Conservation (phyloP, 164 flowering plant species). For the Umbilicus rupestris region DNA sequence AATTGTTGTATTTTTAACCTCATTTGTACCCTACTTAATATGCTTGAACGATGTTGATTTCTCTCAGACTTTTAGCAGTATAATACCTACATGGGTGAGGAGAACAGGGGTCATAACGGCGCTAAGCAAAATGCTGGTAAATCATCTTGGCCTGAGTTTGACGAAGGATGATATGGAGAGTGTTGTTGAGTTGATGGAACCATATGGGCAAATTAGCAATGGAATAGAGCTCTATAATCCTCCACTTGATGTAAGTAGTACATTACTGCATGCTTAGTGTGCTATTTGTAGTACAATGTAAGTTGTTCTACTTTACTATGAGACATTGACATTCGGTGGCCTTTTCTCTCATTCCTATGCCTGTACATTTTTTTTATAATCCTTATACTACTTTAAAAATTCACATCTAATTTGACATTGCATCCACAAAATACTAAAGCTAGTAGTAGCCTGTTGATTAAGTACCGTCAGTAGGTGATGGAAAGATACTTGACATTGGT, state of each 20-base stretch:
- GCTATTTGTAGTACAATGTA: neutral
- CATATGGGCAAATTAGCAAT: constrained; percentile 84
- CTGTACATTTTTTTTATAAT: neutral
- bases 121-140: constrained; percentile 55
- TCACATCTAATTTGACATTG: neutral
- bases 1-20: neutral
- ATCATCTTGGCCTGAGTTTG: constrained; percentile 82
- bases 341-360: neutral
- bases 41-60: neutral
- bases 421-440: neutral
- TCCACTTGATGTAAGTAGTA: constrained; percentile 75
- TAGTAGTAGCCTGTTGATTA: neutral
- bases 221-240: constrained; percentile 79
- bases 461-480: neutral
- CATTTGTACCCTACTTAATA: neutral
- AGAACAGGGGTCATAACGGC: constrained; percentile 41
- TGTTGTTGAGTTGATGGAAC: constrained; percentile 93
- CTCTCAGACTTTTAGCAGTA: constrained; percentile 54
- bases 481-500: neutral
- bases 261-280: neutral
- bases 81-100: constrained; percentile 60
- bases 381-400: neutral
- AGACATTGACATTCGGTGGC: neutral
- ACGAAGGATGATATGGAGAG: constrained; percentile 64
- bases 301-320: neutral